Conservation (phyloP, 2,329 filamentous ascomycete species). For the Sporothrix protearum region DNA sequence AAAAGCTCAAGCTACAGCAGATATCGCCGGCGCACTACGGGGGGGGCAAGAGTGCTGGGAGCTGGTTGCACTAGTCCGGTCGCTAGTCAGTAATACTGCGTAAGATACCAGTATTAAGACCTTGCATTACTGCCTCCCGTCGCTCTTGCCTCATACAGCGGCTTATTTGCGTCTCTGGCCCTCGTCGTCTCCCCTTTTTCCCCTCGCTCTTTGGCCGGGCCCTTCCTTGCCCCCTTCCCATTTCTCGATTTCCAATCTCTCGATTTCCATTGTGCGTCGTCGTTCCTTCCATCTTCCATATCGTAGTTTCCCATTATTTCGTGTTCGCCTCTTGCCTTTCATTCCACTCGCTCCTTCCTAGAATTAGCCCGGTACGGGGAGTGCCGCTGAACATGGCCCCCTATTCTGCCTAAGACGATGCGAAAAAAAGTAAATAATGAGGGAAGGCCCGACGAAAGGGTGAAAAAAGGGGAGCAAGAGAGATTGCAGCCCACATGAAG, state of each 20-base stretch:
- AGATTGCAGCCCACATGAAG: not conserved
- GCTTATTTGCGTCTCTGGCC: conserved; percentile 14
- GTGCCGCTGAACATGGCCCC: not conserved
- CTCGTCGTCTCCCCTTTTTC: conserved; percentile 17
- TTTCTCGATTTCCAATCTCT: not conserved
- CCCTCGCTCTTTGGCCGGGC: conserved; percentile 13
- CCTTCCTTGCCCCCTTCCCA: not conserved
- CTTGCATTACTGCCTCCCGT: not conserved
- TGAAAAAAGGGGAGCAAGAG: conserved; percentile 11
- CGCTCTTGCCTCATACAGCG: conserved; percentile 14
- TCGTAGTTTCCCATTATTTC: not conserved
- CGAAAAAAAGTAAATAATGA: conserved; percentile 17
- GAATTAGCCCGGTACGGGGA: not conserved
- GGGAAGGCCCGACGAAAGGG: conserved; percentile 7
- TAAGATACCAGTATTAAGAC: conserved; percentile 9
- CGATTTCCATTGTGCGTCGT: not conserved
- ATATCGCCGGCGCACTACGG: not conserved
- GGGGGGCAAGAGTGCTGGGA: not conserved
- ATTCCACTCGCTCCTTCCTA: not conserved
- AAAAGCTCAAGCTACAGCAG: not conserved
- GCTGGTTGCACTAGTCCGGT: not conserved
- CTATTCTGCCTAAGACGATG: not conserved
- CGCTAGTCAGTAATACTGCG: conserved; percentile 8
- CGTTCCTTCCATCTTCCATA: conserved; percentile 5
- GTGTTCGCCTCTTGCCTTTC: not conserved